phyloP scores from a whole-genome alignment of 805 yeast species.

The Zygoascus bituminiphila region DNA sequence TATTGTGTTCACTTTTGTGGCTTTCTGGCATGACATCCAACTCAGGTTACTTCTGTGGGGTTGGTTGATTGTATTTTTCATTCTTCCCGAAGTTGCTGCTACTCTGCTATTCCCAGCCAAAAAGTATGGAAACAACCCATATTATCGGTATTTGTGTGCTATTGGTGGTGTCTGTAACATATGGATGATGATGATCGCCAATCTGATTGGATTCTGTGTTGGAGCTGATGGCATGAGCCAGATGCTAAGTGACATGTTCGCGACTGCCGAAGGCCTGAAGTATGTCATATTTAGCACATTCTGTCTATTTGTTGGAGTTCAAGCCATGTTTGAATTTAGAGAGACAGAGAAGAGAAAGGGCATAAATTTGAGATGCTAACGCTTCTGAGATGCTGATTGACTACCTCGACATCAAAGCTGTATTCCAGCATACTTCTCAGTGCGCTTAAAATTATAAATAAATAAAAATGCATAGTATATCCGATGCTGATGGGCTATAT shows the following conservation, averaged over 20 bases:
- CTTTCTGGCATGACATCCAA: constrained; percentile 97
- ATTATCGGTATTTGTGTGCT: constrained; percentile 80
- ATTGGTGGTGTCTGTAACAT: constrained; percentile 82
- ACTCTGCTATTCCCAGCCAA: constrained; percentile 34
- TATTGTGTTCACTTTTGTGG: constrained; percentile 89
- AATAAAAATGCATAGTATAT: too few relatives aligned
- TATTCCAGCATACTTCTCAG: too few relatives aligned
- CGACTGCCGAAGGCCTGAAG: constrained; percentile 56
- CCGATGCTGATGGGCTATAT: too few relatives aligned
- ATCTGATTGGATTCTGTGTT: constrained; percentile 87
- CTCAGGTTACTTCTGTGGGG: constrained; percentile 88
- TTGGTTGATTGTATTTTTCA: constrained; percentile 80
- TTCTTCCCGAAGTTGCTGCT: constrained; percentile 75
- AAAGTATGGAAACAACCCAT: constrained; percentile 39
- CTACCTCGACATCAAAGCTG: neutral
- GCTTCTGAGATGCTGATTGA: neutral
- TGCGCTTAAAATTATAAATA: too few relatives aligned
- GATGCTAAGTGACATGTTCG: constrained; percentile 61
- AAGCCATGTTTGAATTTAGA: constrained; percentile 89
- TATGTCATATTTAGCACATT: constrained; percentile 53
- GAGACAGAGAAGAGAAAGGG: constrained; percentile 81
- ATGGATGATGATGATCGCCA: constrained; percentile 98
- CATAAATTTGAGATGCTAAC: constrained; percentile 68
- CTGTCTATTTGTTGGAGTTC: constrained; percentile 74
- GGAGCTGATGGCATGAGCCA: constrained; percentile 77